Evolutionary conservation across 768 basidiomycete genomes (phyloP).

Genomic region (Phanerodontia chrysosporium): DNA sequence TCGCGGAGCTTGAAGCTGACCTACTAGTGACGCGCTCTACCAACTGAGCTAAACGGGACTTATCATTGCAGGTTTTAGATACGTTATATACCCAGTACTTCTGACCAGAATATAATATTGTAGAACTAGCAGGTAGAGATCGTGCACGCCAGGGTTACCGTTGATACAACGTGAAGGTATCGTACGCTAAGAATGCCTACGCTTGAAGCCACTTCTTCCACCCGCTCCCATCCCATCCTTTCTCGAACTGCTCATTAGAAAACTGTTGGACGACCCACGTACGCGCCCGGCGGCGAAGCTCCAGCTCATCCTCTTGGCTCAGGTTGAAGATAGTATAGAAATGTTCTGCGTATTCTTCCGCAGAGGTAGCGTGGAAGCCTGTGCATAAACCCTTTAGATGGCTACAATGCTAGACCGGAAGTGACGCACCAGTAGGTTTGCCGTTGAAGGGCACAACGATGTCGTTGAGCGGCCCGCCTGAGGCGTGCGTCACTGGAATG

Average conservation of each 20-base stretch:
- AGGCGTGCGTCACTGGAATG: slow-evolving; percentile 88
- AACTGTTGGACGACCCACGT: slow-evolving; percentile 70
- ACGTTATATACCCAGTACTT: too few relatives aligned
- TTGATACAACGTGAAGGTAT: too few relatives aligned
- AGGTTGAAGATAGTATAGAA: slow-evolving; percentile 64
- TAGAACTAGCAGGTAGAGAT: too few relatives aligned
- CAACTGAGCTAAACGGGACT: slow-evolving; percentile 27
- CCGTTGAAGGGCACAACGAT: slow-evolving; percentile 82
- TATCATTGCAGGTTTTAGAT: too few relatives aligned
- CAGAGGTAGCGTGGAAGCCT: slow-evolving; percentile 78
- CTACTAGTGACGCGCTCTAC: slow-evolving; percentile 66
- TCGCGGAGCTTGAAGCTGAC: too few relatives aligned
- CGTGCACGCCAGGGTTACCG: too few relatives aligned
- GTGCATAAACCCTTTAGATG: slow-evolving; percentile 1
- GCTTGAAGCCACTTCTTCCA: slow-evolving; percentile 38
- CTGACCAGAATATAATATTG: too few relatives aligned
- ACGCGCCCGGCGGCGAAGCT: slow-evolving; percentile 65
- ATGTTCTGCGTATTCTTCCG: slow-evolving; percentile 60
- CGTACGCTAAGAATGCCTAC: not conserved
- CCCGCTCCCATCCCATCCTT: slow-evolving; percentile 64
- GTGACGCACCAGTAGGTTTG: slow-evolving; percentile 55
- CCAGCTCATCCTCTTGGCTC: slow-evolving; percentile 46
- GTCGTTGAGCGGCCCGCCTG: slow-evolving; percentile 87
- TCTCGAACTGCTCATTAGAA: slow-evolving; percentile 72
- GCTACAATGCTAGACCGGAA: not conserved